Evolutionary conservation across 768 basidiomycete genomes (phyloP).

Genomic region (Suillus discolor): DNA sequence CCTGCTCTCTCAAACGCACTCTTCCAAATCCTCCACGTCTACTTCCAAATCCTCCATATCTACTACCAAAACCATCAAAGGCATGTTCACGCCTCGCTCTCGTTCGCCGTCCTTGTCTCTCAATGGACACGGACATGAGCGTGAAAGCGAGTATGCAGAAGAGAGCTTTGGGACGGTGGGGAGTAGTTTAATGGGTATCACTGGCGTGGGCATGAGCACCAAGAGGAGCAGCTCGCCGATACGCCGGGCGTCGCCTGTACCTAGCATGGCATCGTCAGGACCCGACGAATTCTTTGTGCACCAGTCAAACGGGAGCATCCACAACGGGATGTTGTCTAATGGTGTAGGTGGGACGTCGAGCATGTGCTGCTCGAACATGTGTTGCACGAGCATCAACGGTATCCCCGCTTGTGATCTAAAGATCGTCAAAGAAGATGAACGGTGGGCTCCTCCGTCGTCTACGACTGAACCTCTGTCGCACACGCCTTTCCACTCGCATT

Average conservation of each 20-base stretch:
- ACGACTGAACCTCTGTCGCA: slow-evolving; percentile 28
- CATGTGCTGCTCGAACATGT: background rate
- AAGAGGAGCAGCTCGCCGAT: slow-evolving; percentile 3
- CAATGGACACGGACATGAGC: slow-evolving; percentile 11
- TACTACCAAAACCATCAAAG: slow-evolving; percentile 61
- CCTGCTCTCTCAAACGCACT: background rate
- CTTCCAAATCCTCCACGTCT: background rate
- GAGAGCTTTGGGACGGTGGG: slow-evolving; percentile 63
- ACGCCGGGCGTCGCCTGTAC: slow-evolving; percentile 6
- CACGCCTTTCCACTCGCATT: slow-evolving; percentile 21
- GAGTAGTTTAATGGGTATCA: slow-evolving; percentile 40
- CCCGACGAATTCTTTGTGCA: background rate
- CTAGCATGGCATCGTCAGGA: slow-evolving; percentile 8
- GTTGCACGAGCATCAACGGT: slow-evolving; percentile 7
- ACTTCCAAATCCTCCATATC: slow-evolving; percentile 42
- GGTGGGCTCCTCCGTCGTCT: slow-evolving; percentile 9
- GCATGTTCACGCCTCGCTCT: slow-evolving; percentile 57
- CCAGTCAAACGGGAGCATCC: background rate
- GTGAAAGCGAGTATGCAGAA: slow-evolving; percentile 36
- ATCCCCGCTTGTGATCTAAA: slow-evolving; percentile 35
- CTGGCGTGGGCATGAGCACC: background rate
- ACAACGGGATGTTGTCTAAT: background rate
- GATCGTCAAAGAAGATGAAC: slow-evolving; percentile 42
- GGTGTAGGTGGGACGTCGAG: background rate
- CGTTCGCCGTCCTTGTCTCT: slow-evolving; percentile 47